Evolutionary conservation across 805 yeast species (phyloP).

Genomic region (Metschnikowia hibisci): DNA sequence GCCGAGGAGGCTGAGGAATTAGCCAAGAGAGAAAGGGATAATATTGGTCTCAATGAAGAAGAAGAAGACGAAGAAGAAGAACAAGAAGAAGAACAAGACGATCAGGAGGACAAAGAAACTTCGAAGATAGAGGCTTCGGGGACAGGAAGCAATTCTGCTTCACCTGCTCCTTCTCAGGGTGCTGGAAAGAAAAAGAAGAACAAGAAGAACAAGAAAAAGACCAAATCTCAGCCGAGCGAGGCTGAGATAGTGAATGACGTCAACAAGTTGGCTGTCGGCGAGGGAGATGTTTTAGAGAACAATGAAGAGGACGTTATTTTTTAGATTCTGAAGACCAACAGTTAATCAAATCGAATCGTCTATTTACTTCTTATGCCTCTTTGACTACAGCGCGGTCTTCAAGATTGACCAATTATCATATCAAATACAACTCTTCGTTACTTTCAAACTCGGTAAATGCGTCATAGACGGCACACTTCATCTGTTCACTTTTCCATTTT

Average conservation of each 20-base stretch:
- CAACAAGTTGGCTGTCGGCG: conserved; percentile 23
- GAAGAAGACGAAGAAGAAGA: conserved; percentile 20
- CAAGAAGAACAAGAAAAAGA: conserved; percentile 14
- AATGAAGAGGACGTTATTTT: conserved; percentile 46
- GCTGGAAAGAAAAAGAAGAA: conserved; percentile 15
- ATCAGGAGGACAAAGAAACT: conserved; percentile 17
- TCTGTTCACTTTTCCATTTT: too few relatives aligned
- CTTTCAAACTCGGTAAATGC: too few relatives aligned
- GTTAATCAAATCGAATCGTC: not conserved
- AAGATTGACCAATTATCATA: not conserved
- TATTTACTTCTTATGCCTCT: conserved; percentile 1
- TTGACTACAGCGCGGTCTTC: not conserved
- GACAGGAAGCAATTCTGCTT: conserved; percentile 2
- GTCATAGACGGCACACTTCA: too few relatives aligned
- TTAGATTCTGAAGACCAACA: conserved; percentile 13
- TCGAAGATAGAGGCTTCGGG: conserved; percentile 5
- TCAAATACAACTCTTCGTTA: not conserved
- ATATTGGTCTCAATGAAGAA: conserved; percentile 16
- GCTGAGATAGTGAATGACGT: conserved; percentile 25
- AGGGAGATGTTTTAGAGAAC: conserved; percentile 34
- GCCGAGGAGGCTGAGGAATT: conserved; percentile 53
- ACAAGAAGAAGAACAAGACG: conserved; percentile 13
- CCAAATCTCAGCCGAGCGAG: conserved; percentile 13
- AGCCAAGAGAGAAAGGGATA: conserved; percentile 16
- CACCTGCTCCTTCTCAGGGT: conserved; percentile 3